Conservation (phyloP, 1,284 basidiomycete genomes). For the Cerrena zonata region DNA sequence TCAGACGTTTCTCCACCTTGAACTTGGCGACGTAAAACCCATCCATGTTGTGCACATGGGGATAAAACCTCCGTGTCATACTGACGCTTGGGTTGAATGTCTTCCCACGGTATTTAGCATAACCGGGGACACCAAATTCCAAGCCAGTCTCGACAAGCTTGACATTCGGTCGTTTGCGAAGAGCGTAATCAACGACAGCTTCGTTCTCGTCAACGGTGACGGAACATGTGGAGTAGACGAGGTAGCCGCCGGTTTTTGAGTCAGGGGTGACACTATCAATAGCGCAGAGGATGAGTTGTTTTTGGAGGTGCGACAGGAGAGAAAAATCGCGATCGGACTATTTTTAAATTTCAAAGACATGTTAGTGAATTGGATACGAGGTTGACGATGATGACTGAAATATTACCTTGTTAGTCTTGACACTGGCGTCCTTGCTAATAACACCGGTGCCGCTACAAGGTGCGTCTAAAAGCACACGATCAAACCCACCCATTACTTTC, state of each 20-base stretch:
- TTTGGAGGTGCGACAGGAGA: slow-evolving; percentile 92
- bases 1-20: slow-evolving; percentile 79
- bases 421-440: slow-evolving; percentile 94
- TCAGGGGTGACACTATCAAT: slow-evolving; percentile 91
- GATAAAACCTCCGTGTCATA: slow-evolving; percentile 85
- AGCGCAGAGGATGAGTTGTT: slow-evolving; percentile 96
- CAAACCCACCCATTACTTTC: slow-evolving; percentile 99
- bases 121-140: slow-evolving; percentile 90
- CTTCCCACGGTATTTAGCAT: slow-evolving; percentile 86
- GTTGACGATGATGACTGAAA: too few species aligned
- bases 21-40: slow-evolving; percentile 99
- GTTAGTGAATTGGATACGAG: not conserved
- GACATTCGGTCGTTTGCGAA: slow-evolving; percentile 92
- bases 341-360: not conserved
- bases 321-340: slow-evolving; percentile 95
- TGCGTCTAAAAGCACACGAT: slow-evolving; percentile 92
- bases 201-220: slow-evolving; percentile 99
- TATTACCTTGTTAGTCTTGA: slow-evolving; percentile 94
- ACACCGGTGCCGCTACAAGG: slow-evolving; percentile 98
- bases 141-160: slow-evolving; percentile 91
- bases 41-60: slow-evolving; percentile 93
- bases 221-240: slow-evolving; percentile 98
- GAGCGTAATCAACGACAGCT: slow-evolving; percentile 96
- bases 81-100: slow-evolving; percentile 76
- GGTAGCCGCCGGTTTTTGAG: slow-evolving; percentile 86